These are phyloP conservation scores for Alternaria longipes DNA, from an alignment of 2,329 filamentous ascomycete species.

Conservation along the genomic window DNA sequence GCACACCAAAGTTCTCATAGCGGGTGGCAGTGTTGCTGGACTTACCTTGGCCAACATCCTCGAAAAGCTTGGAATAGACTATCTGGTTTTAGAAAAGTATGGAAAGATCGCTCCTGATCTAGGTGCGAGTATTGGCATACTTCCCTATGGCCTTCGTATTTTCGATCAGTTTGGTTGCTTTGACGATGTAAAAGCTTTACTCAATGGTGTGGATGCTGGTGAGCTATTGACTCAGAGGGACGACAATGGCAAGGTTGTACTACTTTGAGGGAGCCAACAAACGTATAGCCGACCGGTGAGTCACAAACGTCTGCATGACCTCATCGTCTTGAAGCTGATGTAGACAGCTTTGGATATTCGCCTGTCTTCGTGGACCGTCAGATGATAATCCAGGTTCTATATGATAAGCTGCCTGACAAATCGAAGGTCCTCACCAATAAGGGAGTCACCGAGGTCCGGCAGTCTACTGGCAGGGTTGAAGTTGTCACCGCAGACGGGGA, in stretches of 20 bases:
- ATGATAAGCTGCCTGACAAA: constrained; percentile 25
- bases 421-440: constrained; percentile 15
- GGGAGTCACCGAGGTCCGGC: not conserved
- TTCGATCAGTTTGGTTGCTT: constrained; percentile 31
- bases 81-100: constrained; percentile 24
- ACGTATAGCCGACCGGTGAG: not conserved
- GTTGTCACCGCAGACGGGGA: constrained; percentile 22
- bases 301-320: too few relatives aligned
- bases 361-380: constrained; percentile 27
- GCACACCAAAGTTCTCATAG: constrained; percentile 13
- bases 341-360: not conserved
- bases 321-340: too few relatives aligned
- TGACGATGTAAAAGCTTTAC: not conserved
- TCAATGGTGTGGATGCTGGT: not conserved
- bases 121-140: constrained; percentile 31
- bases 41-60: constrained; percentile 25
- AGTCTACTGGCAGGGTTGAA: not conserved
- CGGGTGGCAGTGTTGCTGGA: constrained; percentile 25
- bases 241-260: too few relatives aligned
- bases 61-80: constrained; percentile 25
- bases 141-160: constrained; percentile 26
- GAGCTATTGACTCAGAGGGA: too few relatives aligned
- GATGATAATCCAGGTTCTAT: constrained; percentile 20
- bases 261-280: too few relatives aligned
- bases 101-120: constrained; percentile 21